Base-by-base conservation (phyloP, 116 monocot species). In the Iris pallida region DNA sequence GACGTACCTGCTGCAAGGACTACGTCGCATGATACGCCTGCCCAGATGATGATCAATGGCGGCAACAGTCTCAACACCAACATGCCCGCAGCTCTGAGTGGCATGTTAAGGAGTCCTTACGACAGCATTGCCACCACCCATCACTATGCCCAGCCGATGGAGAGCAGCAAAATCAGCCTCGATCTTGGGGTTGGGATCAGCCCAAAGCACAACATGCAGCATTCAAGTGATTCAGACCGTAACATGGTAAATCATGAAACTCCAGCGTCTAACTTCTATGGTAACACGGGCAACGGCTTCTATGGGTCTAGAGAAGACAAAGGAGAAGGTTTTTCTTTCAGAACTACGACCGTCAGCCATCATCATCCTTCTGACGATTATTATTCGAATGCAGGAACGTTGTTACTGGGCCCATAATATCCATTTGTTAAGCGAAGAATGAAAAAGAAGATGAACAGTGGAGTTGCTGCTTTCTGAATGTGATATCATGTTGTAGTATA, bases 121-220 rank as follows among this genome's bases (percentile, higher is more conserved):
- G 82, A 82, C 42, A 17, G 73, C 16, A 65, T 57, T 42, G 1
- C 66, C 0, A 42, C 59, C 58, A 20, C 75, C 14, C 77, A 78
- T 8, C 81, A 63, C n/a, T 88, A 70, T 49, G 43, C 65, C 15
- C 86, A 75, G 20, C 48, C 64, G 14, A 80, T 73, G 43, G 89
- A 83, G 19, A 80, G 64, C 5, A 75, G 79, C 68, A 58, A 68
- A 10, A 74, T 91, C 47, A 96, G 83, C 65, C 86, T 96, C 54
- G 89, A 84, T 69, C 79, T 96, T 14, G 95, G 90, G 45, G 94
- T 94, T 67, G 91, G 94, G 51, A 78, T 85, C 66, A 85, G 75
- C 42, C 78, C 82, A 13, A 84, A 78, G 62, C 51, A 64, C 49
- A 76, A 77, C 13, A 69, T 68, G 8, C 88, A 80, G 9, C 70